Evolutionary conservation across 2,329 filamentous ascomycete species (phyloP).

Genomic region (Phialophora verrucosa): DNA sequence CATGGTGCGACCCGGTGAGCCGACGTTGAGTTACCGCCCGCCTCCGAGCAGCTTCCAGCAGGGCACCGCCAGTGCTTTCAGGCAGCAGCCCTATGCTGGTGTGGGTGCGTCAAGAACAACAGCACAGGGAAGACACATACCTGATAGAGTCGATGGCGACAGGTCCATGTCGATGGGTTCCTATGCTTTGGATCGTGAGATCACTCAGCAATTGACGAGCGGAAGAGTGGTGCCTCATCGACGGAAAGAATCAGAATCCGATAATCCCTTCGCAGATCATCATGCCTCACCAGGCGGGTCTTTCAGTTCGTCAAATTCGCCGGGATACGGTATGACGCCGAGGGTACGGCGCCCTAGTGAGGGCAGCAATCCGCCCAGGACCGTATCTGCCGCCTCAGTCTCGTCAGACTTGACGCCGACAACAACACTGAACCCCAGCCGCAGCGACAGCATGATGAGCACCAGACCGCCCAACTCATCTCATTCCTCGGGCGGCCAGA

Average conservation of each 20-base stretch:
- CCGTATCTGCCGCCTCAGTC: conserved; percentile 67
- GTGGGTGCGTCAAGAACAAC: conserved; percentile 72
- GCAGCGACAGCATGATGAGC: conserved; percentile 62
- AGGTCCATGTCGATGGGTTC: conserved; percentile 95
- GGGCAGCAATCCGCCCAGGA: conserved; percentile 58
- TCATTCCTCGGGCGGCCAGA: conserved; percentile 60
- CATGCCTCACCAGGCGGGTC: conserved; percentile 32
- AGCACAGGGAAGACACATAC: conserved; percentile 87
- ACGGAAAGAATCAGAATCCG: conserved; percentile 62
- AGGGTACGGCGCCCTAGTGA: conserved; percentile 51
- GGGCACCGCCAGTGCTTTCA: conserved; percentile 75
- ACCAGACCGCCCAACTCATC: conserved; percentile 62
- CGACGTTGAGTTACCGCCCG: conserved; percentile 65
- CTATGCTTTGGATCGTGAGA: conserved; percentile 73
- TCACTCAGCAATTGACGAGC: conserved; percentile 81
- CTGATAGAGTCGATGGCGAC: conserved; percentile 90
- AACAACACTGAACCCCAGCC: conserved; percentile 61
- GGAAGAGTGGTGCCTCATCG: conserved; percentile 87
- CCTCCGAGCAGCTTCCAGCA: conserved; percentile 67
- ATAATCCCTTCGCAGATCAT: conserved; percentile 41
- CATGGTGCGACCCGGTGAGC: conserved; percentile 78
- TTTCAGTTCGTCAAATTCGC: conserved; percentile 36
- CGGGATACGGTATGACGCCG: conserved; percentile 40
- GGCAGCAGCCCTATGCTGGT: conserved; percentile 74
- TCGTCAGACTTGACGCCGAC: conserved; percentile 53